Conservation (phyloP, 495 filamentous ascomycete species). For the Extremus antarcticus region DNA sequence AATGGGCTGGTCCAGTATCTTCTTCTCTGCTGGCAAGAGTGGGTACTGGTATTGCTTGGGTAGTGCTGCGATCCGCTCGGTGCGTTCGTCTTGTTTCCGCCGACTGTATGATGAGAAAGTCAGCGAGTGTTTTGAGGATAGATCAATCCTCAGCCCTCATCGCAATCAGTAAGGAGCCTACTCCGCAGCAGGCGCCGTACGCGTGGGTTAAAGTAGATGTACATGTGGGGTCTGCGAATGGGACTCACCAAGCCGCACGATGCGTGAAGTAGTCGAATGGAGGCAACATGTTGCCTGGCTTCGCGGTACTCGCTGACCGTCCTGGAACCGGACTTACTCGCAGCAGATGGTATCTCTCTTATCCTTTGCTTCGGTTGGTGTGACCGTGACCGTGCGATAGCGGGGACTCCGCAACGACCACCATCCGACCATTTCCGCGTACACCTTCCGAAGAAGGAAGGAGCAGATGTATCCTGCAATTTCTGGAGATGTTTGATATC, state of each 20-base stretch:
- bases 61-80: slow-evolving; percentile 54
- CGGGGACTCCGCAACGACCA: not conserved
- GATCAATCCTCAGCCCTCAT: too few relatives aligned
- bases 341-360: not conserved
- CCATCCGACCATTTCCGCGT: not conserved
- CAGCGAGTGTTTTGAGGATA: not conserved
- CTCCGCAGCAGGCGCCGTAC: not conserved
- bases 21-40: slow-evolving; percentile 48
- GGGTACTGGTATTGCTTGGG: slow-evolving; percentile 51
- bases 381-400: not conserved
- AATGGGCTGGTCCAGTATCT: slow-evolving; percentile 63
- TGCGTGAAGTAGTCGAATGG: slow-evolving; percentile 52
- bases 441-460: not conserved
- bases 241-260: slow-evolving; percentile 40
- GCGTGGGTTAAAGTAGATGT: not conserved
- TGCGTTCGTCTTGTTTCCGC: slow-evolving; percentile 68
- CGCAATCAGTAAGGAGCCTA: too few relatives aligned
- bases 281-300: slow-evolving; percentile 36
- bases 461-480: not conserved
- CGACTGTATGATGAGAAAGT: slow-evolving; percentile 40
- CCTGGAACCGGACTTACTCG: not conserved
- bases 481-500: too few relatives aligned
- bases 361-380: not conserved
- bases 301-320: not conserved
- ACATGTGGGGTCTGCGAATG: not conserved